Percentiles rank a stretch among this genome's conserved stretches.
phyloP scores from a whole-genome alignment of 495 filamentous ascomycete genomes.

The Evernia prunastri region DNA sequence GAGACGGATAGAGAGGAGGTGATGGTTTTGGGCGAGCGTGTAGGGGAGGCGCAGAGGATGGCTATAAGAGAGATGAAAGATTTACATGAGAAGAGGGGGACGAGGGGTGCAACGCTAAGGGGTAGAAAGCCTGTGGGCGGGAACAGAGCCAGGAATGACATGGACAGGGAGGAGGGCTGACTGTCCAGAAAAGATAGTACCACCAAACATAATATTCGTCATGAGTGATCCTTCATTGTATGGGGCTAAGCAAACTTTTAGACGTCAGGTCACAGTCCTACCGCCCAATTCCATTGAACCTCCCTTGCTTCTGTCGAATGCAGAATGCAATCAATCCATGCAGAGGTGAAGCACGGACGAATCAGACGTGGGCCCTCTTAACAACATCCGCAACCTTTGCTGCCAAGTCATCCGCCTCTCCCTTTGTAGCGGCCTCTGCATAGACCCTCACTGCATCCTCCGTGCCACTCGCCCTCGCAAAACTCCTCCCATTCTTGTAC shows the following conservation, averaged over 20 bases:
- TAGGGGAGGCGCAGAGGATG: conserved; percentile 77
- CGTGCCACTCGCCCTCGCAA: conserved; percentile 87
- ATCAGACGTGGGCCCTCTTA: conserved; percentile 23
- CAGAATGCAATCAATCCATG: not conserved
- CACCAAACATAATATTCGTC: not conserved
- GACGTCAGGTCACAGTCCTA: conserved; percentile 1
- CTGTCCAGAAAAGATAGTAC: not conserved
- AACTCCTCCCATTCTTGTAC: conserved; percentile 82
- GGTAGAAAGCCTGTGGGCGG: conserved; percentile 39
- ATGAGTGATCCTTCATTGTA: not conserved
- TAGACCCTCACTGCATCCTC: conserved; percentile 96
- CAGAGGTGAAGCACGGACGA: too few relatives aligned
- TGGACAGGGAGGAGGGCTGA: conserved; percentile 74
- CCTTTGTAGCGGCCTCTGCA: conserved; percentile 83
- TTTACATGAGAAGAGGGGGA: conserved; percentile 68
- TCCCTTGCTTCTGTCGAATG: not conserved
- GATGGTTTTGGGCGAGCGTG: conserved; percentile 71
- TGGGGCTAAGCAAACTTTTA: conserved; percentile 9
- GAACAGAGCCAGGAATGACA: conserved; percentile 64
- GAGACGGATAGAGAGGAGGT: conserved; percentile 71
- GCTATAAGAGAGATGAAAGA: conserved; percentile 79
- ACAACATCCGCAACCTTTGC: conserved; percentile 73
- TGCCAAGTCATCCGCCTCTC: conserved; percentile 80
- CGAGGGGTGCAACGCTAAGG: conserved; percentile 52
- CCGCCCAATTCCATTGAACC: not conserved